These are phyloP conservation scores for Leccinum broughii DNA, from an alignment of 768 basidiomycete species.

Conservation along the genomic window DNA sequence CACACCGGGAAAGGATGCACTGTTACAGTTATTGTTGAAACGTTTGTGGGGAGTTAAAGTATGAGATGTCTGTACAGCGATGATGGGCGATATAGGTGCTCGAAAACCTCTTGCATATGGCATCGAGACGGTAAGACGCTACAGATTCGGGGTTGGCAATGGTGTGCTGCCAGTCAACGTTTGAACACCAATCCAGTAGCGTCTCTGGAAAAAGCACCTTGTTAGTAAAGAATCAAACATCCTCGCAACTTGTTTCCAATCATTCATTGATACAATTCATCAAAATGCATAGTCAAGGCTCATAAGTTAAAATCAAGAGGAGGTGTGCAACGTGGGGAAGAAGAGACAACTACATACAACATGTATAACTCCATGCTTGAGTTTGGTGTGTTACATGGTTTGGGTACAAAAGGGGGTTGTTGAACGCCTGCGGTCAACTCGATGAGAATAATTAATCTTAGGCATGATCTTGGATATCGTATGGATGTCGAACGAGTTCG, in stretches of 20 bases:
- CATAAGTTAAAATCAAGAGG: background rate
- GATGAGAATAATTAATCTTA: slow-evolving; percentile 12
- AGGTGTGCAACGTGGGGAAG: background rate
- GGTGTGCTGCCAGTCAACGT: too few species aligned
- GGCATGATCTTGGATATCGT: slow-evolving; percentile 42
- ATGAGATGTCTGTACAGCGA: background rate
- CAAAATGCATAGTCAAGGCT: background rate
- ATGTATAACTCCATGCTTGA: background rate
- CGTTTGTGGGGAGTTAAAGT: slow-evolving; percentile 53
- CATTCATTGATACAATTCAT: background rate
- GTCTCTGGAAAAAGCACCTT: slow-evolving; percentile 6
- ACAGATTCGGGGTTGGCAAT: too few species aligned
- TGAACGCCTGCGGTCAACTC: slow-evolving; percentile 16
- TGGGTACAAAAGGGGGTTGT: slow-evolving; percentile 12
- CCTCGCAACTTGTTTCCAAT: background rate
- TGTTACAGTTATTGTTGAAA: slow-evolving; percentile 49
- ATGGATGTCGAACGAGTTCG: slow-evolving; percentile 87
- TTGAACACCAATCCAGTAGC: slow-evolving; percentile 7
- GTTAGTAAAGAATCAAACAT: background rate
- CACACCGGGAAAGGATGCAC: slow-evolving; percentile 61
- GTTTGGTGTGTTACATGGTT: slow-evolving; percentile 25
- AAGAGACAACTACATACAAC: slow-evolving; percentile 18
- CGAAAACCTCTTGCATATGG: background rate
- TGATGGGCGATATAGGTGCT: background rate
- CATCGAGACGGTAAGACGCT: background rate